Evolutionary conservation across 2,329 filamentous ascomycete genomes (phyloP).

Genomic region (Fusarium coffeatum): DNA sequence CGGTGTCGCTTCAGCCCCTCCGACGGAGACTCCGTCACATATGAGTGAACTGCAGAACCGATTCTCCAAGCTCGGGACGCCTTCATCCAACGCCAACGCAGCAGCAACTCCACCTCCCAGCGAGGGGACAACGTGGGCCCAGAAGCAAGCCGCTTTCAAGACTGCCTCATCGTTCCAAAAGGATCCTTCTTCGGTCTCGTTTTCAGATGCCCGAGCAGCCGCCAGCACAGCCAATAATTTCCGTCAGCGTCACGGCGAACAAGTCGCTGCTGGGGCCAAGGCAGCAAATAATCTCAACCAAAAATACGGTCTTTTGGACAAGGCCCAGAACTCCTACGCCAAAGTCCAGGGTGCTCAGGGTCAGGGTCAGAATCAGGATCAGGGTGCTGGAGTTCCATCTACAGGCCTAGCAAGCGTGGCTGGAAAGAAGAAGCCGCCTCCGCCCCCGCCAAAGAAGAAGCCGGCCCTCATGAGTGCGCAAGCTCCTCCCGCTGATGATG

Average conservation of each 20-base stretch:
- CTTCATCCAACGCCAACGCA: conserved; percentile 28
- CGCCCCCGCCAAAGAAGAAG: conserved; percentile 66
- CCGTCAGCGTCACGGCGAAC: conserved; percentile 75
- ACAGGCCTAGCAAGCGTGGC: conserved; percentile 37
- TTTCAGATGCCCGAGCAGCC: conserved; percentile 67
- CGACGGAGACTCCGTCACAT: conserved; percentile 52
- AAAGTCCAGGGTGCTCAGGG: conserved; percentile 35
- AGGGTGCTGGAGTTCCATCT: conserved; percentile 12
- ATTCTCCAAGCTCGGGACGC: conserved; percentile 66
- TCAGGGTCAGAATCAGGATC: conserved; percentile 21
- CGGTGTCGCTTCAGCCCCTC: conserved; percentile 36
- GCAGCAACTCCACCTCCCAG: conserved; percentile 47
- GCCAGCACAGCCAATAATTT: conserved; percentile 75
- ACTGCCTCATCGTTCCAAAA: conserved; percentile 70
- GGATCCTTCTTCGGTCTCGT: conserved; percentile 70
- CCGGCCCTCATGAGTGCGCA: conserved; percentile 50
- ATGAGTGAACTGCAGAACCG: conserved; percentile 75
- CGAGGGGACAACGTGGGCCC: conserved; percentile 70
- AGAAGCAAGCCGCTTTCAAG: conserved; percentile 72
- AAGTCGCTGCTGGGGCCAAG: conserved; percentile 70
- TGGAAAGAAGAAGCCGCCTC: conserved; percentile 66
- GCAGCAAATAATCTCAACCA: conserved; percentile 69
- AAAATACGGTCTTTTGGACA: conserved; percentile 67
- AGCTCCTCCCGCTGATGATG: conserved; percentile 45
- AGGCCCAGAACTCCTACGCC: conserved; percentile 48